Conservation (phyloP, 1,139 yeast genomes). For the Hansenula anomala region DNA sequence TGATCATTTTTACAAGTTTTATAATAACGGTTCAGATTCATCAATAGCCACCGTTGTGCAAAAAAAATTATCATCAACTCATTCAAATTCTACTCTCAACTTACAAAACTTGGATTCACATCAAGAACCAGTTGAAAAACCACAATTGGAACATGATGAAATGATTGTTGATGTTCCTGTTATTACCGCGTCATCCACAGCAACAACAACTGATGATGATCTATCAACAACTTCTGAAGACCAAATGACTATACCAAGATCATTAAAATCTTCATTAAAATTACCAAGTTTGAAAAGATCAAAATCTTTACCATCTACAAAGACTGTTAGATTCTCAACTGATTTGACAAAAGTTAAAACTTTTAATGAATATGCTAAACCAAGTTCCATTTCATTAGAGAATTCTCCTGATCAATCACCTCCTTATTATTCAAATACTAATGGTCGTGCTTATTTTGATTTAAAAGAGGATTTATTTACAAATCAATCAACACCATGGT, state of each 20-base stretch:
- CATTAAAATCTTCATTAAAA: conserved; percentile 28
- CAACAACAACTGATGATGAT: conserved; percentile 1
- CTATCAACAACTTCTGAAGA: no score
- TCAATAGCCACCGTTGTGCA: conserved; percentile 22
- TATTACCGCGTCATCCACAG: conserved; percentile 4
- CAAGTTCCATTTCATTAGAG: conserved; percentile 51
- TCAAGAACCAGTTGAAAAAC: neutral
- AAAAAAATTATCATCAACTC: conserved; percentile 10
- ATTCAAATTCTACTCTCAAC: conserved; percentile 18
- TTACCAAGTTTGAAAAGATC: conserved; percentile 34
- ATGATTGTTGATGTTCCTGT: conserved; percentile 4
- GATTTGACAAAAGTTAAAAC: conserved; percentile 46
- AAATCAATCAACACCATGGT: conserved; percentile 2
- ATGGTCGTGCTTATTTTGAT: conserved; percentile 15
- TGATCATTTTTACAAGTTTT: neutral
- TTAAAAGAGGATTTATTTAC: conserved; percentile 5
- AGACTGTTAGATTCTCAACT: conserved; percentile 60
- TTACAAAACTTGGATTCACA: conserved; percentile 3
- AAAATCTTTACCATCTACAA: conserved; percentile 50
- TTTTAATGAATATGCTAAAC: conserved; percentile 51
- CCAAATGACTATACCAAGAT: conserved; percentile 13
- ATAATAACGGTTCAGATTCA: conserved; percentile 11
- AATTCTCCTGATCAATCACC: conserved; percentile 46
- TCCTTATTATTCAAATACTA: conserved; percentile 7
- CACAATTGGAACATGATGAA: neutral